Evolutionary conservation across 768 basidiomycete genomes (phyloP).

Genomic region (Rhizopogon roseolus): DNA sequence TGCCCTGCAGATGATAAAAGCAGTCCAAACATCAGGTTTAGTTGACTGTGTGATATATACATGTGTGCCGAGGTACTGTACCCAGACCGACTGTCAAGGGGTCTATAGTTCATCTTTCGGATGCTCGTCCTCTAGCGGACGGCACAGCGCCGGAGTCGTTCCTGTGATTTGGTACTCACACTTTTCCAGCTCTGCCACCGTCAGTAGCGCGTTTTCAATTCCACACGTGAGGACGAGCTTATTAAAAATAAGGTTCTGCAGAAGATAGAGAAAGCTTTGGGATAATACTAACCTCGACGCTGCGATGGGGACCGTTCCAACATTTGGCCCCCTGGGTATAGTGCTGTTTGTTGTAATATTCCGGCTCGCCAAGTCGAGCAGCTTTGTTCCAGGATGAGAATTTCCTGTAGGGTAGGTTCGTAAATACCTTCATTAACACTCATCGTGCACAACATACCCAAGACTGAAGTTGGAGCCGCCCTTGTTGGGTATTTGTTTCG

Average conservation of each 20-base stretch:
- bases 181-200: constrained; percentile 88
- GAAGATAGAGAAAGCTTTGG: not conserved
- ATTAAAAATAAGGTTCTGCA: not conserved
- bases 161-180: constrained; percentile 91
- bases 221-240: constrained; percentile 85
- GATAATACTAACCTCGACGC: constrained; percentile 55
- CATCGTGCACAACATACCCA: constrained; percentile 53
- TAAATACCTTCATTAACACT: not conserved
- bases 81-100: not conserved
- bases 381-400: constrained; percentile 77
- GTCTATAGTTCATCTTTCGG: constrained; percentile 26
- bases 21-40: not conserved
- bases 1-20: not conserved
- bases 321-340: constrained; percentile 86
- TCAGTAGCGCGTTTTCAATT: constrained; percentile 71
- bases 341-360: constrained; percentile 76
- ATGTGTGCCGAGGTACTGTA: not conserved
- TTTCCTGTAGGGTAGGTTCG: constrained; percentile 37
- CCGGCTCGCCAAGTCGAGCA: constrained; percentile 53
- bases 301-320: constrained; percentile 95
- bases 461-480: constrained; percentile 74
- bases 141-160: constrained; percentile 81
- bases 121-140: constrained; percentile 31
- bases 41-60: not conserved
- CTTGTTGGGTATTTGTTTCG: constrained; percentile 81